Percentiles rank a stretch among this genome's conserved stretches.
Evolutionary conservation across 2,329 filamentous ascomycete genomes (phyloP).

Genomic region (Cladorrhinum sp.): DNA sequence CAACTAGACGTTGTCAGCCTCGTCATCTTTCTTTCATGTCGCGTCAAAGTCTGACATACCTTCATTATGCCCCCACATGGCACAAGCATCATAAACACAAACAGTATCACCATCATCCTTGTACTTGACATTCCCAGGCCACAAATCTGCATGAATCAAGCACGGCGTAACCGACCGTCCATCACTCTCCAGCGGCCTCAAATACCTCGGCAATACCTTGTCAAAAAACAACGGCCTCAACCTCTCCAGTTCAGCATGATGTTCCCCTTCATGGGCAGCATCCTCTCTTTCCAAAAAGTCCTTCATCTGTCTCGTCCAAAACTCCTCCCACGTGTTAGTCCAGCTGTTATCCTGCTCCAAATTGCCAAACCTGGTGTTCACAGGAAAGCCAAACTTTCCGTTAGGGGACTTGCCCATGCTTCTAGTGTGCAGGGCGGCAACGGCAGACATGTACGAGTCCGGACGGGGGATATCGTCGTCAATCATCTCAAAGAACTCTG

Average conservation of each 20-base stretch:
- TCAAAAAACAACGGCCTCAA: constrained; percentile 24
- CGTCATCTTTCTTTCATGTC: not conserved
- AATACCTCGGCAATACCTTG: constrained; percentile 26
- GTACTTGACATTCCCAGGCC: constrained; percentile 29
- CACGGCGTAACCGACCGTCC: constrained; percentile 26
- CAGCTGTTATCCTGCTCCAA: constrained; percentile 25
- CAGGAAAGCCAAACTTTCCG: constrained; percentile 26
- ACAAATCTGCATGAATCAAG: constrained; percentile 28
- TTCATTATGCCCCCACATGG: constrained; percentile 30
- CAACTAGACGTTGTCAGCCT: constrained; percentile 13
- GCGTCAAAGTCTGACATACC: constrained; percentile 11
- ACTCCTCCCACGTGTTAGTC: constrained; percentile 27
- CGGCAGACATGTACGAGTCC: constrained; percentile 22
- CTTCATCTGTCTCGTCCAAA: constrained; percentile 25
- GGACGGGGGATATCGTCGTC: constrained; percentile 26
- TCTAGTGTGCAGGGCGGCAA: constrained; percentile 24
- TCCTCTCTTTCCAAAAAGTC: constrained; percentile 25
- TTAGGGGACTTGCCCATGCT: constrained; percentile 28
- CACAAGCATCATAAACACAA: constrained; percentile 26
- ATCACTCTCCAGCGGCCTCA: constrained; percentile 26
- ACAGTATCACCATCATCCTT: constrained; percentile 13
- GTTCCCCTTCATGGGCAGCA: constrained; percentile 13
- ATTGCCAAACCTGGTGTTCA: constrained; percentile 19
- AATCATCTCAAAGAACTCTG: constrained; percentile 28
- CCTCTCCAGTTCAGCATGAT: constrained; percentile 19